Evolutionary conservation across 2,329 filamentous ascomycete species (phyloP).

Genomic region (Aspergillus felis): DNA sequence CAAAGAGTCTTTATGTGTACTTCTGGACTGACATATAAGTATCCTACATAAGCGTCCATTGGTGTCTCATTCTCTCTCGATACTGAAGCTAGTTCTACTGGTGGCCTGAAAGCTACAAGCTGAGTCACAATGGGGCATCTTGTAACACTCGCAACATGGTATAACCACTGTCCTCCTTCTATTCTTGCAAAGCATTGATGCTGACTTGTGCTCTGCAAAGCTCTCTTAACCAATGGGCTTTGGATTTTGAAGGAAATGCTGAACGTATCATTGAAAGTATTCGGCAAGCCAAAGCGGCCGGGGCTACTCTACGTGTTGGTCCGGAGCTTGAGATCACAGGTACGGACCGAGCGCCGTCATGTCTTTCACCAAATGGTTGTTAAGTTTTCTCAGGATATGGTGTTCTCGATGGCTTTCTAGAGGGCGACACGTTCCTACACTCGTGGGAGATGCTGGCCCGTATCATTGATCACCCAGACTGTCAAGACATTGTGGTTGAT

Average conservation of each 20-base stretch:
- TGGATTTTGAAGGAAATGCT: slow-evolving; percentile 63
- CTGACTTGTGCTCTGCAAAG: slow-evolving; percentile 15
- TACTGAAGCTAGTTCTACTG: background rate
- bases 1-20: background rate
- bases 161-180: slow-evolving; percentile 7
- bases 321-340: slow-evolving; percentile 56
- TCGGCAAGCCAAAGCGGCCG: slow-evolving; percentile 54
- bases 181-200: background rate
- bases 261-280: slow-evolving; percentile 63
- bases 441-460: slow-evolving; percentile 60
- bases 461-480: slow-evolving; percentile 58
- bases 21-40: background rate
- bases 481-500: slow-evolving; percentile 64
- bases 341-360: slow-evolving; percentile 1
- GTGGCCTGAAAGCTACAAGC: background rate
- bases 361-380: background rate
- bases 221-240: slow-evolving; percentile 47
- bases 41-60: background rate
- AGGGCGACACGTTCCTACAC: slow-evolving; percentile 56
- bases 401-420: slow-evolving; percentile 64
- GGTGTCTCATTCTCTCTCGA: background rate
- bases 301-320: slow-evolving; percentile 60
- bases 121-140: slow-evolving; percentile 36
- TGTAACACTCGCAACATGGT: slow-evolving; percentile 44
- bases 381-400: slow-evolving; percentile 46